Percentiles rank a stretch among this genome's conserved stretches.
phyloP scores from a whole-genome alignment of 768 basidiomycete species.

The Termitomyces sp. region DNA sequence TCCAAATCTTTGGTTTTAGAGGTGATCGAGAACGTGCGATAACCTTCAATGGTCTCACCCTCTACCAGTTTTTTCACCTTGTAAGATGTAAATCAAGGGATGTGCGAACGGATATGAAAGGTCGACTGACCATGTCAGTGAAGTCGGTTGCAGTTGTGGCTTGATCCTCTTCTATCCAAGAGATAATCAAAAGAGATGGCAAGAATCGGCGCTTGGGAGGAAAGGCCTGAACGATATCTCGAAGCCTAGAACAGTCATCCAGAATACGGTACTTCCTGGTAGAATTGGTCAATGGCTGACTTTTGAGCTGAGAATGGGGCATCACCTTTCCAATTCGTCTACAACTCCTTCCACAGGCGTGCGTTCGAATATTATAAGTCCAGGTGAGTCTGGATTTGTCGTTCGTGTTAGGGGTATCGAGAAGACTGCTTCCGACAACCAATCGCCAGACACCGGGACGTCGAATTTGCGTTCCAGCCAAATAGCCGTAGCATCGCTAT shows the following conservation, averaged over 20 bases:
- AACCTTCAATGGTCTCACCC: conserved; percentile 39
- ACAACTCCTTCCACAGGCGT: conserved; percentile 60
- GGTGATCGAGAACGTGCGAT: conserved; percentile 48
- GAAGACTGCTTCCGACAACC: conserved; percentile 60
- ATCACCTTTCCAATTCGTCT: conserved; percentile 68
- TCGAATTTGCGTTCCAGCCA: conserved; percentile 80
- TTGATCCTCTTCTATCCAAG: conserved; percentile 53
- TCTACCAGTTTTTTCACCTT: conserved; percentile 52
- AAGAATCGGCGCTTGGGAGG: conserved; percentile 56
- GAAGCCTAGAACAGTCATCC: conserved; percentile 70
- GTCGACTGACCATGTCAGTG: conserved; percentile 51
- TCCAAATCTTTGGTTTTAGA: conserved; percentile 57
- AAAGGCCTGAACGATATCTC: conserved; percentile 57
- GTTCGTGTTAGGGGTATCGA: conserved; percentile 49
- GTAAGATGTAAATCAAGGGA: conserved; percentile 5
- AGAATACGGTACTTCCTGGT: conserved; percentile 66
- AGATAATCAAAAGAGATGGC: conserved; percentile 60
- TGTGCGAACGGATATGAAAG: background rate
- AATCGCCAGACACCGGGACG: conserved; percentile 60
- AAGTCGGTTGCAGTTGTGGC: conserved; percentile 46
- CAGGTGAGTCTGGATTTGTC: conserved; percentile 45
- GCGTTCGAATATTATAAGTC: conserved; percentile 73
- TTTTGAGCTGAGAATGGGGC: conserved; percentile 1
- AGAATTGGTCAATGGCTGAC: conserved; percentile 6
- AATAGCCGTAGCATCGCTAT: conserved; percentile 73